These are phyloP conservation scores for Moesziomyces sp. DNA, from an alignment of 1,284 basidiomycete genomes.

Conservation along the genomic window DNA sequence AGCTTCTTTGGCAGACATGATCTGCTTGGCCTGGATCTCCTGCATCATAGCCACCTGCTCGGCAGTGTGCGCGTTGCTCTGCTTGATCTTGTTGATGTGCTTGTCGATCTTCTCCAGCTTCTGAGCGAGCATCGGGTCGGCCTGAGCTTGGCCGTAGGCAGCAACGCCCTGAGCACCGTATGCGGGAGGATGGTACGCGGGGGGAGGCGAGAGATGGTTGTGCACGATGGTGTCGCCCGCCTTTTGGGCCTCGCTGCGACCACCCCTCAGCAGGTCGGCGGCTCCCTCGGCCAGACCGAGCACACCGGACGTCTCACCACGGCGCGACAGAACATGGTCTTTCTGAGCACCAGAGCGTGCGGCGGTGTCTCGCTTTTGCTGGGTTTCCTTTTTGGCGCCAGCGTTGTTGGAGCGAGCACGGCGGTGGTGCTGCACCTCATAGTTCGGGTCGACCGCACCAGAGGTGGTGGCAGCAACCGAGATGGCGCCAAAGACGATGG, in stretches of 20 bases:
- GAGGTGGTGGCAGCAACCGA: slow-evolving; percentile 36
- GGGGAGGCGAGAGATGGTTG: background rate
- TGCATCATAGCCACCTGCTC: slow-evolving; percentile 25
- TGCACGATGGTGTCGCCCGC: slow-evolving; percentile 4
- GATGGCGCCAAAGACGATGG: slow-evolving; percentile 43
- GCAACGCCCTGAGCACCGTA: background rate
- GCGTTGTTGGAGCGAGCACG: background rate
- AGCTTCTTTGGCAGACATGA: slow-evolving; percentile 2
- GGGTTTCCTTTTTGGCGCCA: background rate
- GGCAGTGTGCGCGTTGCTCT: background rate
- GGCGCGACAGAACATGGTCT: background rate
- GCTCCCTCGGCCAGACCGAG: background rate
- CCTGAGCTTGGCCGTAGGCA: background rate
- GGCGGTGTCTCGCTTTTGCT: background rate
- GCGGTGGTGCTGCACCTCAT: slow-evolving; percentile 6
- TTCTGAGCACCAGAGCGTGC: no score
- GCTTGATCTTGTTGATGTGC: slow-evolving; percentile 7
- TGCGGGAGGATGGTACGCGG: slow-evolving; percentile 2
- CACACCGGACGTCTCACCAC: background rate
- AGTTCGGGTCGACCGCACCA: slow-evolving; percentile 9
- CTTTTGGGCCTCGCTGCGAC: background rate
- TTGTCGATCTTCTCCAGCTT: slow-evolving; percentile 3
- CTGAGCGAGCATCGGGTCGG: background rate
- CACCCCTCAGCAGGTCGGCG: background rate
- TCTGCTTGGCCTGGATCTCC: slow-evolving; percentile 17